Base-by-base conservation (phyloP, 352 stramenopile species). In the Pythium monospermum region DNA sequence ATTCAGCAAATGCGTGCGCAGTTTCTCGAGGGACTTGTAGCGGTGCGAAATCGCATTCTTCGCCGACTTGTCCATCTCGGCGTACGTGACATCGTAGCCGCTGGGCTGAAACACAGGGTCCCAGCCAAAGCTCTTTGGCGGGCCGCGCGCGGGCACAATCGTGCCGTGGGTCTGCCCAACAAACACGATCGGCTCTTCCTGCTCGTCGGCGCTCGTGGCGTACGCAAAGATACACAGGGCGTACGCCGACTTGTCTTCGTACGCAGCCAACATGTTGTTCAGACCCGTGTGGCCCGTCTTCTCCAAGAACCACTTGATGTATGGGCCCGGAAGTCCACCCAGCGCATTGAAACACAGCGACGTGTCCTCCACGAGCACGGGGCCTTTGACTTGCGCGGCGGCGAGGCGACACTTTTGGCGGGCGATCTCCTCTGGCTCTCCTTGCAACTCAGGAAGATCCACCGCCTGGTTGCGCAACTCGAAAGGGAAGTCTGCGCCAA, bases 241-340 rank as follows among this genome's bases (percentile, higher is more conserved):
- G 66, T 98, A 98, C 4, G 94, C 96, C 40, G 78, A 89, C 65
- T 98, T 98, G 77, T 98, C 95, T 32, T 93, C 74, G 61, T 97
- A 99, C 6, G 77, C 92, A 12, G 74, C 72, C 35, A 99, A 67
- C 71, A 99, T 74, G 53, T 97, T 97, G 67, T 98, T 98, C 61
- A 84, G 96, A 36, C 75, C 96, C 39, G 49, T 91, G 80, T 85
- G 91, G 49, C 92, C 93, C 50, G 85, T 97, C 61, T 96, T 98
- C 32, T 98, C 89, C 10, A 99, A 72, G 59, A 99, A 99, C 93
- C 95, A 98, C 76, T 99, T 99, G 59, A 98, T 96, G 74, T 99
- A 99, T 22, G 94, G 91, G 0, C 96, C 95, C 0, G 96, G 96
- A 1, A 99, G 82, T 0, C 88, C 95, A 33, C 85, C 66, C 6